Conservation (phyloP, 441 rosid species). For the Macaranga tanarius region DNA sequence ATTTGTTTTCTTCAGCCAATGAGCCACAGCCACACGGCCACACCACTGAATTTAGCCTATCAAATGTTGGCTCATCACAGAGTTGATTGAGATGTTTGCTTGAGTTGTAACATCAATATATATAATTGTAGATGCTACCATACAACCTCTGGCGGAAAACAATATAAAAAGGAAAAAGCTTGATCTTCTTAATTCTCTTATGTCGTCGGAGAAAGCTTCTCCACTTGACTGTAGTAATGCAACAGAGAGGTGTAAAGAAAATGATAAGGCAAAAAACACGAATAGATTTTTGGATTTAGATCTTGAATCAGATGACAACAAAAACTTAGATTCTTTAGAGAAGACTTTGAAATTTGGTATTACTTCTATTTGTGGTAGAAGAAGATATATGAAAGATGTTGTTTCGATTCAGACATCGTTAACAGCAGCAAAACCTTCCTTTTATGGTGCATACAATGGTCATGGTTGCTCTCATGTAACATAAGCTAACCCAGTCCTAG, state of each 20-base stretch:
- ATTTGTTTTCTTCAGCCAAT: too few species aligned
- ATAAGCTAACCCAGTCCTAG: too few species aligned
- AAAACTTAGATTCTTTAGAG: too few species aligned
- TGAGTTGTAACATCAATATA: too few species aligned
- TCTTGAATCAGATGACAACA: background rate
- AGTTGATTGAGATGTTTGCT: too few species aligned
- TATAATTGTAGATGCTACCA: conserved; percentile 43
- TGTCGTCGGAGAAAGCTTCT: background rate
- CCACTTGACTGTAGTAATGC: conserved; percentile 27
- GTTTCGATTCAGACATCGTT: conserved; percentile 61
- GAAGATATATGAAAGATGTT: conserved; percentile 92
- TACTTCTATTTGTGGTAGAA: conserved; percentile 83
- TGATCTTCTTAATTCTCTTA: conserved; percentile 16
- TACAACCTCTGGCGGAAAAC: conserved; percentile 17
- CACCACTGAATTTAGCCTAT: too few species aligned
- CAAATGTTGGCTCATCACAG: too few species aligned
- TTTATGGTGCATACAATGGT: conserved; percentile 83
- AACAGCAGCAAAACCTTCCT: conserved; percentile 23
- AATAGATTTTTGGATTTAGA: conserved; percentile 1
- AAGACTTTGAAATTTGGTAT: conserved; percentile 52
- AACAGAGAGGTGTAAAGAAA: conserved; percentile 17
- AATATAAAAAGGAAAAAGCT: conserved; percentile 48
- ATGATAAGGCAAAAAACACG: background rate
- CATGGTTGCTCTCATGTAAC: conserved; percentile 97
- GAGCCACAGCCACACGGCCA: too few species aligned